These are phyloP conservation scores for Pichia exigua DNA, from an alignment of 805 yeast species.

Conservation along the genomic window DNA sequence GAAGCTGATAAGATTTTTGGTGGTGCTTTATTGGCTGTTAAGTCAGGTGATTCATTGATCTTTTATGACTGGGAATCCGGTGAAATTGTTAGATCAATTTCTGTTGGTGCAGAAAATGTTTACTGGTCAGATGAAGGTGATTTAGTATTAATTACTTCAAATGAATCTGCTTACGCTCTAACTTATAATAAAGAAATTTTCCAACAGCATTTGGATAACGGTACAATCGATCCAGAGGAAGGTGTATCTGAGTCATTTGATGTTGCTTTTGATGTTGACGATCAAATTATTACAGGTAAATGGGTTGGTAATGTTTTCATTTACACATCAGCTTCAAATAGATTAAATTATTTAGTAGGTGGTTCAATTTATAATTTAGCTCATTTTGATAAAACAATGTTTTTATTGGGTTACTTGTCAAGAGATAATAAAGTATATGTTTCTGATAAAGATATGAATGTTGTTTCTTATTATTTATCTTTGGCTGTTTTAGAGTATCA, in stretches of 20 bases:
- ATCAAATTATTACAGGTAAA: constrained; percentile 76
- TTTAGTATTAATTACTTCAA: constrained; percentile 64
- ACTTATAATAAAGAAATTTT: constrained; percentile 63
- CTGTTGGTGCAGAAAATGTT: constrained; percentile 75
- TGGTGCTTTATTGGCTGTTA: constrained; percentile 82
- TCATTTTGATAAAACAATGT: constrained; percentile 85
- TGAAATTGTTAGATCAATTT: constrained; percentile 75
- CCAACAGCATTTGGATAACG: constrained; percentile 51
- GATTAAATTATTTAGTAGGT: constrained; percentile 92
- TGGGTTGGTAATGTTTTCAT: constrained; percentile 98
- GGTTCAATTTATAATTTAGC: constrained; percentile 87
- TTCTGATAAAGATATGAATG: constrained; percentile 83
- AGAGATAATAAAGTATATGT: constrained; percentile 86
- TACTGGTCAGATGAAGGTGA: constrained; percentile 94
- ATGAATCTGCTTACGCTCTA: constrained; percentile 71
- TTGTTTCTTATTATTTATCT: constrained; percentile 73
- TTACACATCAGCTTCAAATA: constrained; percentile 77
- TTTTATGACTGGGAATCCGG: constrained; percentile 95
- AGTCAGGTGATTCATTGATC: constrained; percentile 74
- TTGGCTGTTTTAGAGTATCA: constrained; percentile 89
- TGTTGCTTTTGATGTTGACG: constrained; percentile 74
- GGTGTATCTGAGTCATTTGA: constrained; percentile 86
- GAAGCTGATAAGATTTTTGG: constrained; percentile 76
- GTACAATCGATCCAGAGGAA: constrained; percentile 63
- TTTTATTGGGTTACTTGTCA: constrained; percentile 81